Base-by-base conservation (phyloP, 192 early-diverging fungal species). In the Coemansia sp. region DNA sequence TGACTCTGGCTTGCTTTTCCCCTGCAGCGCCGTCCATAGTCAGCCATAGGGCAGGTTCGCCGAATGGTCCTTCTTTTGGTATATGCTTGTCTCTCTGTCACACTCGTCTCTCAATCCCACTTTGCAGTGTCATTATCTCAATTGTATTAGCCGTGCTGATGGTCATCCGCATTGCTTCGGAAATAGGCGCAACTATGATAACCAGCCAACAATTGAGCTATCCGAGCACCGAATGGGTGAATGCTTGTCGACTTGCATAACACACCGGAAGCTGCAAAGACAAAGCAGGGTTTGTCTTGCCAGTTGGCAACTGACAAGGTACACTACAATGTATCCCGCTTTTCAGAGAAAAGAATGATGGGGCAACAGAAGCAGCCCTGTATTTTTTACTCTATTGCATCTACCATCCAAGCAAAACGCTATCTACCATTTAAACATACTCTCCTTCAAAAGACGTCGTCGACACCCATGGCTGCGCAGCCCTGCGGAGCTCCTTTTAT, bases 281-380 rank as follows among this genome's bases (percentile, higher is more conserved):
- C 41, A 45, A 45, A 45, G 41, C 16, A 12, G 41, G 16, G n/a
- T 49, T 49, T 49, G 3, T 8, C 21, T 19, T 29, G 23, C 10
- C 25, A 26, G 51, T 27, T 12, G 51, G 26, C 57, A 59, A 59
- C 57, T 59, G 57, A 27, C 57, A 59, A 59, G 57, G 57, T 59
- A 59, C 57, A 43, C 57, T 59, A 16, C 43, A 47, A 47, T 47
- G 14, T 17, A 47, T 47, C 43, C 43, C n/a, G 16, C 8, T 47
- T 47, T n/a, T 17, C n/a, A 12, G 43, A 47, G 43, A 12, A 45
- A 17, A 17, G n/a, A 12, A 17, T n/a, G 43, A 47, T 35, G 16
- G n/a, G 43, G n/a, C 12, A 17, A 10, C 43, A 47, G 19, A n/a
- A 49, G 17, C 48, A 49, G 48, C 19, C 1, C 48, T 17, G 7